These are phyloP conservation scores for Colletotrichum navitas DNA, from an alignment of 2,329 filamentous ascomycete species.

Conservation along the genomic window DNA sequence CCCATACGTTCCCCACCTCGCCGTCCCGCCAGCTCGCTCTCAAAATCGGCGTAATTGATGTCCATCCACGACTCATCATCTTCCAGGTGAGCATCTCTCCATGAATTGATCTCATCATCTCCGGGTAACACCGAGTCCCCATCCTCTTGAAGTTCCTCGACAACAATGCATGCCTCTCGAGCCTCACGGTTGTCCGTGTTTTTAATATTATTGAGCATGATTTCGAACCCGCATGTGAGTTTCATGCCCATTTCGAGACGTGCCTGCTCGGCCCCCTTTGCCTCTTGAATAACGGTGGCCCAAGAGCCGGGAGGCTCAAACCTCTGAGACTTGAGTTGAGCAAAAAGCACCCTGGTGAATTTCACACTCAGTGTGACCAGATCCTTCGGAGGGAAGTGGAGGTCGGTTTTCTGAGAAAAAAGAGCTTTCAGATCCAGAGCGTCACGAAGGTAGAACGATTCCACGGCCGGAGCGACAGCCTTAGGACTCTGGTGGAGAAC, in stretches of 20 bases:
- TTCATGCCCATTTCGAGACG: slow-evolving; percentile 87
- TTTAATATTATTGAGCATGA: slow-evolving; percentile 78
- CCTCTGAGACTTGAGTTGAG: slow-evolving; percentile 88
- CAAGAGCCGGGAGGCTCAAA: slow-evolving; percentile 75
- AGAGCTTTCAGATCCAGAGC: slow-evolving; percentile 80
- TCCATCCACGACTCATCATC: slow-evolving; percentile 94
- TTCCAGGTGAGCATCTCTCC: slow-evolving; percentile 72
- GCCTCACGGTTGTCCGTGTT: slow-evolving; percentile 77
- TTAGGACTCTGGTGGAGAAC: slow-evolving; percentile 81
- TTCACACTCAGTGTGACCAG: slow-evolving; percentile 82
- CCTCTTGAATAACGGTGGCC: slow-evolving; percentile 52
- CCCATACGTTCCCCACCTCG: not conserved
- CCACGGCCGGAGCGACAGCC: slow-evolving; percentile 84
- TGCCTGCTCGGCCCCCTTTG: slow-evolving; percentile 48
- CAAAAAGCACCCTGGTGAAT: slow-evolving; percentile 91
- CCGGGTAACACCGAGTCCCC: slow-evolving; percentile 76
- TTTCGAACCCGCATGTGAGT: slow-evolving; percentile 89
- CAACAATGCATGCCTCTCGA: slow-evolving; percentile 80
- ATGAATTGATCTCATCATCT: slow-evolving; percentile 78
- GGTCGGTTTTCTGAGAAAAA: slow-evolving; percentile 63
- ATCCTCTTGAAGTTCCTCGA: slow-evolving; percentile 81
- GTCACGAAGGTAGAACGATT: slow-evolving; percentile 93
- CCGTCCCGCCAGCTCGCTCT: slow-evolving; percentile 76
- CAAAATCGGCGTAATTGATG: slow-evolving; percentile 91
- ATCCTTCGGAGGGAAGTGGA: slow-evolving; percentile 81